Percentiles rank a stretch among this genome's conserved stretches.
phyloP scores from a whole-genome alignment of 306 rosid species.

The Acmispon strigosus region DNA sequence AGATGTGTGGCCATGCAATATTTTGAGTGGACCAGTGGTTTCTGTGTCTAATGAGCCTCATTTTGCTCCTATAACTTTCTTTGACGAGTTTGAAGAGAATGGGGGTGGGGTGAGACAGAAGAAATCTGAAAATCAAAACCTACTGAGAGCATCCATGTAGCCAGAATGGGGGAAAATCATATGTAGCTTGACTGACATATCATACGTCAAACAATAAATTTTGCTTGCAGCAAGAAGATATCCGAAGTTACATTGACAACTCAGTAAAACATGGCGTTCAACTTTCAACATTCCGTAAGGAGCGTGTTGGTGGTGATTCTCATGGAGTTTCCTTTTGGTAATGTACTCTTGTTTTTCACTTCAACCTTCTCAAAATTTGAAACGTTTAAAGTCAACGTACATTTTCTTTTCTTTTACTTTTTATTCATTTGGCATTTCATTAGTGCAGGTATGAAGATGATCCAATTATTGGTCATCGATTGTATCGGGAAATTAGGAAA shows the following conservation, averaged over 20 bases:
- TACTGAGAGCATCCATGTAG: background rate
- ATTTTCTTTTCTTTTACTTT: constrained; percentile 2
- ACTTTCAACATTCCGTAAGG: constrained; percentile 84
- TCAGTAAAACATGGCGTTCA: constrained; percentile 80
- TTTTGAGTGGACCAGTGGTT: background rate
- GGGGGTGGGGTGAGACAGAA: background rate
- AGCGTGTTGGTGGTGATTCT: constrained; percentile 89
- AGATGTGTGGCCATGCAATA: background rate
- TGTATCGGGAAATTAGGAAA: constrained; percentile 83
- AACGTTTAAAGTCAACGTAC: constrained; percentile 3
- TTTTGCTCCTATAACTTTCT: background rate
- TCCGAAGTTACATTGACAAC: constrained; percentile 75
- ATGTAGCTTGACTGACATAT: constrained; percentile 11
- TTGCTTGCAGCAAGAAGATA: constrained; percentile 88
- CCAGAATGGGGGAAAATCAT: background rate
- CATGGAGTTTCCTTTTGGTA: constrained; percentile 85
- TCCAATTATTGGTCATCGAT: constrained; percentile 68
- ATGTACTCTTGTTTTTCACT: constrained; percentile 15
- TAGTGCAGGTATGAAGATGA: constrained; percentile 85
- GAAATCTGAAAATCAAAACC: background rate
- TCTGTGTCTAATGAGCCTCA: background rate
- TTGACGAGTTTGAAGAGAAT: background rate
- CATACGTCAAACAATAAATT: constrained; percentile 2
- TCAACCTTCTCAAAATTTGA: background rate
- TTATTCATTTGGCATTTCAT: constrained; percentile 25